Conservation (phyloP, 148 eudicot species). For the Salicornia ramosissima region DNA sequence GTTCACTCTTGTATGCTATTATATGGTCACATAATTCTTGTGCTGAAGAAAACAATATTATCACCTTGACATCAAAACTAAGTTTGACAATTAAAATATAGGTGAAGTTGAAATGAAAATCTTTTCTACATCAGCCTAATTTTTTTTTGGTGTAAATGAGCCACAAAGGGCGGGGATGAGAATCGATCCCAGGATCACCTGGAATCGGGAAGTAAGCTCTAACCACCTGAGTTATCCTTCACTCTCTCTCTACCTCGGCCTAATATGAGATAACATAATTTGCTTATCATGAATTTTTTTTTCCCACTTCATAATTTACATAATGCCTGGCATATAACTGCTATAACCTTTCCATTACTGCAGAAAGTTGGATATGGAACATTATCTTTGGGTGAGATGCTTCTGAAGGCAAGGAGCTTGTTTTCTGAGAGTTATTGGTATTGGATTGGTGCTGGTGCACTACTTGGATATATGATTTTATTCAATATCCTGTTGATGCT, state of each 20-base stretch:
- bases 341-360: conserved; percentile 20
- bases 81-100: background rate
- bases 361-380: conserved; percentile 59
- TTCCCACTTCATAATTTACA: background rate
- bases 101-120: background rate
- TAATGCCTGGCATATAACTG: background rate
- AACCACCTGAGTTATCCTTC: too few species aligned
- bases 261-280: background rate
- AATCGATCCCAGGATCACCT: too few species aligned
- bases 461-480: conserved; percentile 68
- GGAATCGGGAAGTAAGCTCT: too few species aligned
- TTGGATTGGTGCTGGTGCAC: conserved; percentile 95
- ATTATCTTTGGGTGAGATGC: conserved; percentile 63
- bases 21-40: too few species aligned
- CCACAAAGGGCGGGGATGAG: too few species aligned
- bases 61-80: background rate
- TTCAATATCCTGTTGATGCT: conserved; percentile 81
- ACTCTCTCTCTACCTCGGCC: background rate
- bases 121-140: too few species aligned
- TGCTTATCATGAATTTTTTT: background rate
- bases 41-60: background rate
- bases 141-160: too few species aligned
- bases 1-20: background rate
- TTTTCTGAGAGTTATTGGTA: conserved; percentile 89
- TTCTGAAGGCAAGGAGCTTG: conserved; percentile 69